Base-by-base conservation (phyloP, 116 monocot genomes). In the Iris pallida region DNA sequence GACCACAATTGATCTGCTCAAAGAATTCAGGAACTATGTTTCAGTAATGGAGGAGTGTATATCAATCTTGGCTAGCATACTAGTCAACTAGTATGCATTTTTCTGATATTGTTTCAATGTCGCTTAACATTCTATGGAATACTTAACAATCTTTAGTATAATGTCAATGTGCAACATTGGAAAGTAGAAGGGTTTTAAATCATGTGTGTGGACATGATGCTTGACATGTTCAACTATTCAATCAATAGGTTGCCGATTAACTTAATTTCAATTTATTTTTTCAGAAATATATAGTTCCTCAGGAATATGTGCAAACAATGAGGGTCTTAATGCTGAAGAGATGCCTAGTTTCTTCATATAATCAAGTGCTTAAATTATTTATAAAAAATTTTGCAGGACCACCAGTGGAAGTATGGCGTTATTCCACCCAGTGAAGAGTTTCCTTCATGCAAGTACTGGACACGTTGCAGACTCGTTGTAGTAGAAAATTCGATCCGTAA, bases 51-150 rank as follows among this genome's bases (percentile, higher is more conserved):
- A 40, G 95, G 95, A 51, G 88, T 95, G 51, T 95, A 95, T 63
- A 95, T 95, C 64, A 95, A 95, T 75, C 95, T 95, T 70, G 95
- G 95, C 55, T 91, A 95, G 66, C 88, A 95, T 66, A 80, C 91
- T 72, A 80, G 83, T 67, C 95, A 95, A 68, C 73, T 95, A 64
- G 90, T 94, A 79, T 58, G 71, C 20, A 20, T 65, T 4, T 18
- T 65, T 1, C 30, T 45, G 2, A 64, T 6, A 47, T 7, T 16
- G 16, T 11, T 59, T 8, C 4, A 16, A 7, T 19, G 18, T 57
- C 2, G 7, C 8, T 59, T 59, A 42, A 59, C 3, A 6, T 45
- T 45, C 45, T 45, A 16, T 16, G 7, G 7, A 45, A 45, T 2
- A 62, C 45, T 44, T 14, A 43, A 42, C n/a, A 14, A 44, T 61